These are phyloP conservation scores for Fusarium keratoplasticum DNA, from an alignment of 2,329 filamentous ascomycete species.

Conservation along the genomic window DNA sequence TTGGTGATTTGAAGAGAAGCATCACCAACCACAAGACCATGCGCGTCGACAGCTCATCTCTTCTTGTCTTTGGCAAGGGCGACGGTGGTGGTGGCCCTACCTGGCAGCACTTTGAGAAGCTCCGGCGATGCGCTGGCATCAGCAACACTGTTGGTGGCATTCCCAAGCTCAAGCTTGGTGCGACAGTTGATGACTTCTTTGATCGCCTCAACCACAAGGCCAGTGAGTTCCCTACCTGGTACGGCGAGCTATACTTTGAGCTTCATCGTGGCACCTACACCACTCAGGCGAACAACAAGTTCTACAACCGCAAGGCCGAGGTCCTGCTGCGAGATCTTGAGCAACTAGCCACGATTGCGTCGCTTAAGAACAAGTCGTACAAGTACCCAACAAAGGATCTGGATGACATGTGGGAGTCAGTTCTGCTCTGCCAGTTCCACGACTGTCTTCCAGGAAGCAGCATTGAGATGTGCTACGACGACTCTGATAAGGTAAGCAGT, in stretches of 20 bases:
- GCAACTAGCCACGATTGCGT: conserved; percentile 86
- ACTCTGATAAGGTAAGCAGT: conserved; percentile 78
- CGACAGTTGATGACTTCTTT: conserved; percentile 95
- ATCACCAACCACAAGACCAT: conserved; percentile 94
- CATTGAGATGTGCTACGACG: conserved; percentile 98
- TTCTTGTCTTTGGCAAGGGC: conserved; percentile 95
- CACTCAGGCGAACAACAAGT: conserved; percentile 97
- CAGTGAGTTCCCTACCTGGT: conserved; percentile 89
- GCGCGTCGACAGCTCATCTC: conserved; percentile 89
- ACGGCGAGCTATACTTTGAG: conserved; percentile 98
- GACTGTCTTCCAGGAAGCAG: conserved; percentile 95
- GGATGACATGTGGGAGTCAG: conserved; percentile 94
- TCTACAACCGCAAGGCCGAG: conserved; percentile 89
- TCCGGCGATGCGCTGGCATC: conserved; percentile 90
- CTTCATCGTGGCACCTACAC: conserved; percentile 97
- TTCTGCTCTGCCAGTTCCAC: conserved; percentile 95
- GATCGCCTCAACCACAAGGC: conserved; percentile 84
- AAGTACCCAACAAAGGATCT: conserved; percentile 95
- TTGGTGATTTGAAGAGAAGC: conserved; percentile 92
- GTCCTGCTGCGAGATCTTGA: conserved; percentile 89
- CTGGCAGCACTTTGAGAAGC: conserved; percentile 93
- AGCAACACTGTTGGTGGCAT: conserved; percentile 84
- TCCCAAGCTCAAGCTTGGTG: conserved; percentile 88
- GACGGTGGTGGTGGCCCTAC: conserved; percentile 97
- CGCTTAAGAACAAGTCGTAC: conserved; percentile 77